Base-by-base conservation (phyloP, 495 filamentous ascomycete species). In the Achaetomiella virescens region DNA sequence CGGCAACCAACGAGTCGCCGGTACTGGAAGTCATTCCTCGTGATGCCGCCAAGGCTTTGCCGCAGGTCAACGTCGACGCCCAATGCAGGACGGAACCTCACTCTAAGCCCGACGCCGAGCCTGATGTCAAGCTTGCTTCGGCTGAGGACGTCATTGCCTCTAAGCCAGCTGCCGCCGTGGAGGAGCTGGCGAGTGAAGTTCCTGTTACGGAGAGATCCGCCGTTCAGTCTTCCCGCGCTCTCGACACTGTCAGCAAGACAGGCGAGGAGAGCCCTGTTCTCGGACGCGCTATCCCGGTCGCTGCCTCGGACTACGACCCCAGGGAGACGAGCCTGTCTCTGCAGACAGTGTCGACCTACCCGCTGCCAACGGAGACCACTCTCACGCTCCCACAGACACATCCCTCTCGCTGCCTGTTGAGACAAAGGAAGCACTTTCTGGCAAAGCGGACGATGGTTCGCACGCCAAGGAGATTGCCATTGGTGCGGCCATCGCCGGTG, bases 401-500 rank as follows among this genome's bases (percentile, higher is more conserved):
- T 54, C 49, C 22, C 53, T 57, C 12, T 31, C 60, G 2, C 29
- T 52, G 6, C 24, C 36, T 12, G 38, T 29, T 8, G 45, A 27
- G 18, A 20, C 38, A 9, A 52, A 48, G 42, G 47, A 59, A 15
- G 14, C 36, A 4, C 3, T n/a, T 12, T 11, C 46, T 2, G 25
- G 38, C 27, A 48, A 55, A 31, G 17, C 55, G 33, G 48, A 44
- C 45, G 41, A 37, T 21, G 42, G 43, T 15, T 62, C 54, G n/a
- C 22, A 48, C 20, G 50, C 42, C 15, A 61, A 59, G 57, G 60
- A 65, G 17, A 46, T 64, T n/a, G 63, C 58, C 35, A 57, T 70
- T 25, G 63, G 59, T 5, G 66, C 61, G 3, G 64, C 63, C 20
- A 41, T 66, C 40, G 59, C 48, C 12, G 61, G 63, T 20, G 61